phyloP scores from a whole-genome alignment of 1,284 basidiomycete genomes.

The Marasmius oreades region DNA sequence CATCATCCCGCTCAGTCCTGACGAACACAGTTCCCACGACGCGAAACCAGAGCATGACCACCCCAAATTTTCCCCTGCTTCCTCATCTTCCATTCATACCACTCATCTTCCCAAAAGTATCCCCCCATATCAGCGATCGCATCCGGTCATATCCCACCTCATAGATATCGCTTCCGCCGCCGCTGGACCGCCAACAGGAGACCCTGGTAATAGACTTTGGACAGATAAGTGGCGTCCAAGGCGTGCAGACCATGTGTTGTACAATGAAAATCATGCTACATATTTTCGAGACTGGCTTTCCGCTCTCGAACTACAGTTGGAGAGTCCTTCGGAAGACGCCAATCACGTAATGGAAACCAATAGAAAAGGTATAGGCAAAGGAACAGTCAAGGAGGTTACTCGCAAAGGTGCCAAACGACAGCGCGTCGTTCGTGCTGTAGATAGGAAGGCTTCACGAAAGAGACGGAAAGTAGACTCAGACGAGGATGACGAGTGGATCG shows the following conservation, averaged over 20 bases:
- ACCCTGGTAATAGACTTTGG: constrained; percentile 56
- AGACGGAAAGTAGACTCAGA: constrained; percentile 47
- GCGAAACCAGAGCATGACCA: background rate
- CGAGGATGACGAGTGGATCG: constrained; percentile 52
- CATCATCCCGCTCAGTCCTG: background rate
- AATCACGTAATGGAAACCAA: background rate
- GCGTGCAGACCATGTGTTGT: constrained; percentile 72
- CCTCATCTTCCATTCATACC: constrained; percentile 29
- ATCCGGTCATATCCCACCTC: constrained; percentile 56
- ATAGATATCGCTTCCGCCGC: constrained; percentile 21
- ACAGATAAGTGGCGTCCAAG: constrained; percentile 76
- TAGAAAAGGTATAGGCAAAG: constrained; percentile 16
- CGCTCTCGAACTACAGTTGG: constrained; percentile 62
- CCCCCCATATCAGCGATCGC: constrained; percentile 23
- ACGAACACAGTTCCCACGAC: background rate
- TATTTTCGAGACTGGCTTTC: constrained; percentile 84
- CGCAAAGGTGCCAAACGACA: constrained; percentile 37
- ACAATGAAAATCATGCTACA: constrained; percentile 71
- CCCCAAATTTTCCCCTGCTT: background rate
- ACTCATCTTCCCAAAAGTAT: background rate
- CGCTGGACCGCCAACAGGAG: constrained; percentile 16
- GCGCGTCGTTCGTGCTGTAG: constrained; percentile 48
- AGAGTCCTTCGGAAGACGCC: constrained; percentile 16
- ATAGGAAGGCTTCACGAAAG: constrained; percentile 41
- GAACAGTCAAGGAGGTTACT: constrained; percentile 26